Conservation (phyloP, 805 yeast genomes). For the Kockiozyma suomiensis region DNA sequence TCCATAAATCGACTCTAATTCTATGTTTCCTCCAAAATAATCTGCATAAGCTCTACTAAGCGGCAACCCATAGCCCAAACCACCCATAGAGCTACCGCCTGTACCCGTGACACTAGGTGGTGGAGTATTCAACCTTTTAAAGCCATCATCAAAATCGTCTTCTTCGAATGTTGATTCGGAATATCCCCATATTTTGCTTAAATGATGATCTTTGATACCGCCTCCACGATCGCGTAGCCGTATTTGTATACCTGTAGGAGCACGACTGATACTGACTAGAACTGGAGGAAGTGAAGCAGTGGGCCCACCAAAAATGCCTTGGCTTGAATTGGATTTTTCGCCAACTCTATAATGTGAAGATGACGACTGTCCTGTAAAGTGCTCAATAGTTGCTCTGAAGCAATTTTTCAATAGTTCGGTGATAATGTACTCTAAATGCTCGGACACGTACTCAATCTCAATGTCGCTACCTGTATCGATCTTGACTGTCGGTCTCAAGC, state of each 20-base stretch:
- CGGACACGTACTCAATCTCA: conserved; percentile 78
- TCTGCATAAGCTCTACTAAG: conserved; percentile 74
- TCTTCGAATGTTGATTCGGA: conserved; percentile 78
- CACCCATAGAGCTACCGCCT: conserved; percentile 74
- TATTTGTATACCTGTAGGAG: conserved; percentile 56
- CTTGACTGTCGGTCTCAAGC: conserved; percentile 63
- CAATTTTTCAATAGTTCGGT: conserved; percentile 88
- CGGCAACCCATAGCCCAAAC: conserved; percentile 96
- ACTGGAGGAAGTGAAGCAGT: conserved; percentile 47
- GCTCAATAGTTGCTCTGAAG: conserved; percentile 84
- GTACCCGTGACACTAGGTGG: conserved; percentile 55
- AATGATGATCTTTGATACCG: conserved; percentile 73
- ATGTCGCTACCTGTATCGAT: conserved; percentile 62
- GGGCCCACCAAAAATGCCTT: conserved; percentile 30
- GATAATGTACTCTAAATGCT: conserved; percentile 83
- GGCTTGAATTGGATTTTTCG: conserved; percentile 32
- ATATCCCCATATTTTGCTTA: conserved; percentile 76
- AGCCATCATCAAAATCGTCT: conserved; percentile 54
- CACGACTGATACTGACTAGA: conserved; percentile 51
- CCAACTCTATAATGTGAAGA: conserved; percentile 19
- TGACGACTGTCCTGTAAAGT: conserved; percentile 33
- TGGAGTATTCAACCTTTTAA: conserved; percentile 62
- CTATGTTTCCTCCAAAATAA: conserved; percentile 69
- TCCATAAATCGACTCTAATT: conserved; percentile 70
- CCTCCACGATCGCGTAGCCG: conserved; percentile 86